Conservation (phyloP, 176 grass and related monocot genomes). For the Canna indica region DNA sequence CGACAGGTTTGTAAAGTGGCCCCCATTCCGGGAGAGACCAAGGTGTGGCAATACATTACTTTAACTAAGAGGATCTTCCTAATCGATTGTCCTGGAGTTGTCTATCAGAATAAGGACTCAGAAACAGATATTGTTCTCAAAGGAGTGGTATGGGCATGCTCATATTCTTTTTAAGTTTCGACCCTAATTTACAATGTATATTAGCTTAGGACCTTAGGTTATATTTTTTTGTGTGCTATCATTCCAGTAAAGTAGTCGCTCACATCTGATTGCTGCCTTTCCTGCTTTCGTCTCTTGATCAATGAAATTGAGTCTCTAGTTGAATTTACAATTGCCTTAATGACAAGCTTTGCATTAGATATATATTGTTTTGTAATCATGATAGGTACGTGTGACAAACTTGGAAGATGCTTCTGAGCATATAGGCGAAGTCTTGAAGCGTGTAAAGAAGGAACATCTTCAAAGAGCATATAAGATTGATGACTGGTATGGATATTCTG, state of each 20-base stretch:
- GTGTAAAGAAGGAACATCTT: conserved; percentile 87
- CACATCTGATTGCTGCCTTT: too few species aligned
- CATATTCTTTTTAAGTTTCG: background rate
- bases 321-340: background rate
- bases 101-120: conserved; percentile 91
- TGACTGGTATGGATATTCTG: conserved; percentile 58
- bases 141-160: conserved; percentile 75
- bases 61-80: conserved; percentile 92
- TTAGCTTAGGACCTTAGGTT: background rate
- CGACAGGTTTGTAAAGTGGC: conserved; percentile 91
- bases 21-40: conserved; percentile 92
- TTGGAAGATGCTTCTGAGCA: conserved; percentile 91
- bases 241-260: background rate
- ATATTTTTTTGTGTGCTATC: too few species aligned
- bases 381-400: conserved; percentile 87
- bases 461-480: conserved; percentile 94
- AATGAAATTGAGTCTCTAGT: background rate
- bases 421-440: conserved; percentile 86
- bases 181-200: background rate
- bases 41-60: conserved; percentile 98
- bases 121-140: conserved; percentile 98
- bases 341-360: background rate
- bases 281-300: too few species aligned
- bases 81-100: conserved; percentile 94
- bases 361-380: background rate